A percentile compares a stretch with the other conserved stretches of the same genome.
Conservation (phyloP, 2,329 filamentous ascomycete species). For the Paecilomyces niveus region DNA sequence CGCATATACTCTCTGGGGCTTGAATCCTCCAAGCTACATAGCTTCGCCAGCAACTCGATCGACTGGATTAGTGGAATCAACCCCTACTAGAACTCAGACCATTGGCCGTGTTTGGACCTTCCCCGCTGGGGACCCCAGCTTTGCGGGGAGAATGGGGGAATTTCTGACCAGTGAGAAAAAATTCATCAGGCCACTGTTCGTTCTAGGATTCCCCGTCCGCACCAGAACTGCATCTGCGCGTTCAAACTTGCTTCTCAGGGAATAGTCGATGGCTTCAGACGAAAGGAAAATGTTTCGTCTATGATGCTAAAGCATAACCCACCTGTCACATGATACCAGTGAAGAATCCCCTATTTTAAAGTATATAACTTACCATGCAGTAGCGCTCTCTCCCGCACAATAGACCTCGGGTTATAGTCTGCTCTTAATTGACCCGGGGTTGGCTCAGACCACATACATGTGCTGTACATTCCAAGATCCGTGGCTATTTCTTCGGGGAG, state of each 20-base stretch:
- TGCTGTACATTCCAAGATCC: neutral
- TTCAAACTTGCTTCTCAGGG: neutral
- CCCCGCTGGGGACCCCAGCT: neutral
- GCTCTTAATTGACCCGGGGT: neutral
- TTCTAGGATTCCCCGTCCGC: neutral
- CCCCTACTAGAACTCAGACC: neutral
- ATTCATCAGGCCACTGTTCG: neutral
- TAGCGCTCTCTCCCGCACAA: neutral
- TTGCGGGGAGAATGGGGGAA: neutral
- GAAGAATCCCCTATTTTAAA: neutral
- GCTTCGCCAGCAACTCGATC: neutral
- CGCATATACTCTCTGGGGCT: neutral
- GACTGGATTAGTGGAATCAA: neutral
- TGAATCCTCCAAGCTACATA: neutral
- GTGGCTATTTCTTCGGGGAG: neutral
- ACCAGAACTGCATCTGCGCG: neutral
- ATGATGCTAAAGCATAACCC: neutral
- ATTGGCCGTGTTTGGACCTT: neutral
- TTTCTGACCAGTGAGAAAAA: neutral
- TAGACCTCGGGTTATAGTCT: neutral
- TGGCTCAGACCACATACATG: neutral
- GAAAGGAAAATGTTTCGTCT: neutral
- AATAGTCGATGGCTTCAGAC: neutral
- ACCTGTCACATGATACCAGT: neutral
- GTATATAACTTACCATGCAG: neutral